Percentiles rank a stretch among this genome's conserved stretches.
phyloP scores from a whole-genome alignment of 2,329 filamentous ascomycete species.

The Boeremia lycopersici region DNA sequence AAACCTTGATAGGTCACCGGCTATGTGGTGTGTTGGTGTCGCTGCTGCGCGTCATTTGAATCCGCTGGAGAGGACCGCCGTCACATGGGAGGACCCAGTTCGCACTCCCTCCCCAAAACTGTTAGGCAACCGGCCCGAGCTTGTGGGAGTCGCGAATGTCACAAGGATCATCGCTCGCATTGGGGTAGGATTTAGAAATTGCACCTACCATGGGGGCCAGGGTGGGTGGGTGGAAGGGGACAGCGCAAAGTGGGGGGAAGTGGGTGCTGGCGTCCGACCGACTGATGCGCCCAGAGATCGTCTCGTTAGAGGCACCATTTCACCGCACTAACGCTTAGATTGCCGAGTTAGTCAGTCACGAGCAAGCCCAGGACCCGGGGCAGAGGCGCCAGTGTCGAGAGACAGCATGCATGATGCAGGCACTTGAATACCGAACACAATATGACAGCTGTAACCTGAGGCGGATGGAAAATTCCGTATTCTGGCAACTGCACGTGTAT shows the following conservation, averaged over 20 bases:
- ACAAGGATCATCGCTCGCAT: slow-evolving; percentile 7
- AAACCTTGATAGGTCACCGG: slow-evolving; percentile 4
- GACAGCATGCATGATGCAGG: slow-evolving; percentile 15
- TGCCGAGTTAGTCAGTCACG: slow-evolving; percentile 12
- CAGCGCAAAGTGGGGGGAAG: slow-evolving; percentile 14
- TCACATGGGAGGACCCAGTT: slow-evolving; percentile 16
- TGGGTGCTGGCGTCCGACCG: slow-evolving; percentile 13
- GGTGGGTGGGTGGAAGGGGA: slow-evolving; percentile 6
- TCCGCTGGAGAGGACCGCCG: background rate
- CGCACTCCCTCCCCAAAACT: slow-evolving; percentile 17
- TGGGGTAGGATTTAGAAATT: slow-evolving; percentile 5
- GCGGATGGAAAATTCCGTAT: background rate
- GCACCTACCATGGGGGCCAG: slow-evolving; percentile 9
- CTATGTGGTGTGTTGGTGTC: slow-evolving; percentile 7
- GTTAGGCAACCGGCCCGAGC: slow-evolving; percentile 9
- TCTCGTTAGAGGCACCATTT: slow-evolving; percentile 1
- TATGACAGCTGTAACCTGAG: slow-evolving; percentile 14
- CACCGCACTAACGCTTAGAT: slow-evolving; percentile 10
- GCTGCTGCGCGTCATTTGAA: slow-evolving; percentile 14
- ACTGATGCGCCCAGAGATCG: slow-evolving; percentile 12
- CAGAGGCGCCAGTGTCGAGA: slow-evolving; percentile 3
- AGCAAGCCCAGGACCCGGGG: slow-evolving; percentile 2
- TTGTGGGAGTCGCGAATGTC: slow-evolving; percentile 2
- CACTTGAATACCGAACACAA: background rate
- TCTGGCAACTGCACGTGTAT: background rate